Conservation (phyloP, 176 grass and related monocot genomes). For the Aegilops speltoides region DNA sequence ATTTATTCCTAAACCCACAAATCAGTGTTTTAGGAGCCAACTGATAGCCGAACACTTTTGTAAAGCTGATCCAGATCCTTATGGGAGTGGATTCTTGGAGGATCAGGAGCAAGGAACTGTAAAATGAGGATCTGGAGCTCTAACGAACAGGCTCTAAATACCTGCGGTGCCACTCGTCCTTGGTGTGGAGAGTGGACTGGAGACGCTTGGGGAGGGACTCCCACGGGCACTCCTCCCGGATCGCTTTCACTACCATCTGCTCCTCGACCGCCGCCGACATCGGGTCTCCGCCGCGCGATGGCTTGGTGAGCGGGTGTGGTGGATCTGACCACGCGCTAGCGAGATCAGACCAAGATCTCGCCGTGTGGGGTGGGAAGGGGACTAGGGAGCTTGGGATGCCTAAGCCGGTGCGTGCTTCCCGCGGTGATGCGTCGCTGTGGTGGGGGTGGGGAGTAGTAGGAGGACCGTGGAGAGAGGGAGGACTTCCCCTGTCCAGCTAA, state of each 20-base stretch:
- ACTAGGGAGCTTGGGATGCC: neutral
- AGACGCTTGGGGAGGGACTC: slow-evolving; percentile 91
- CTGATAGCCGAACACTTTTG: neutral
- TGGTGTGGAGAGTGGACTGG: slow-evolving; percentile 58
- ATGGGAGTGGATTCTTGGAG: neutral
- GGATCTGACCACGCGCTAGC: slow-evolving; percentile 38
- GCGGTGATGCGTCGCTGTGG: slow-evolving; percentile 8
- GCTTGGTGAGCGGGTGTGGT: neutral
- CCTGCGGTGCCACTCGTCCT: slow-evolving; percentile 97
- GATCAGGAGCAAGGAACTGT: neutral
- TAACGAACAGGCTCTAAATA: neutral
- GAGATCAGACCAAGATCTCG: slow-evolving; percentile 41
- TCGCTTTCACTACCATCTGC: slow-evolving; percentile 85
- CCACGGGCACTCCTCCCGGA: slow-evolving; percentile 84
- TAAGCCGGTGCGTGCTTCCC: neutral
- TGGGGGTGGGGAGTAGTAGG: neutral
- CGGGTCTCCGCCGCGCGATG: slow-evolving; percentile 10
- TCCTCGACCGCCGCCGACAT: slow-evolving; percentile 75
- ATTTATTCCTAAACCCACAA: too few species aligned
- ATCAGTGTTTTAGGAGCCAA: too few species aligned
- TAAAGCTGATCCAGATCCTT: neutral
- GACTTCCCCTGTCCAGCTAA: neutral
- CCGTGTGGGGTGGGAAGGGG: neutral
- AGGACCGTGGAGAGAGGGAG: neutral
- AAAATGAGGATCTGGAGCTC: neutral